A percentile compares a stretch with the other conserved stretches of the same genome.
Conservation (phyloP, 2,329 filamentous ascomycete genomes). For the Bipolaris gigantea region DNA sequence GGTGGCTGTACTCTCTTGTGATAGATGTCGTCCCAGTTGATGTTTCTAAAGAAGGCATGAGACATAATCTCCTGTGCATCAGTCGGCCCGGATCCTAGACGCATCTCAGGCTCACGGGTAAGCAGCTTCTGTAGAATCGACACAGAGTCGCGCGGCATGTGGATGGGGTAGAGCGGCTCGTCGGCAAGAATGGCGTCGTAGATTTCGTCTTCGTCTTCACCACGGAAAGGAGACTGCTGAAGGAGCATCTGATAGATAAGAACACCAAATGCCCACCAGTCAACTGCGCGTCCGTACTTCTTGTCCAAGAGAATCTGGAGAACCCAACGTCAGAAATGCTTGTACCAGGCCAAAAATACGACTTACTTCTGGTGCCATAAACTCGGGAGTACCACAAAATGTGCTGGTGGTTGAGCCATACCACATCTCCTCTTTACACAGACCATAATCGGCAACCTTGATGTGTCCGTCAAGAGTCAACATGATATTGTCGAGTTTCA, state of each 20-base stretch:
- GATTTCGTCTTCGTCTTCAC: slow-evolving; percentile 98
- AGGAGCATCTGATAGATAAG: slow-evolving; percentile 99
- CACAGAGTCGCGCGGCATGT: slow-evolving; percentile 97
- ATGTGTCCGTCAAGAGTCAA: slow-evolving; percentile 95
- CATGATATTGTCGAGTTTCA: slow-evolving; percentile 86
- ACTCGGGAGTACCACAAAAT: slow-evolving; percentile 99
- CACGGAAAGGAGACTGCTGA: slow-evolving; percentile 97
- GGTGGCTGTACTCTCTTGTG: slow-evolving; percentile 89
- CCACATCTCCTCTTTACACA: slow-evolving; percentile 99
- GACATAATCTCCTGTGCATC: slow-evolving; percentile 99
- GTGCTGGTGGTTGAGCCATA: slow-evolving; percentile 95
- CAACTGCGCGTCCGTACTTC: slow-evolving; percentile 94
- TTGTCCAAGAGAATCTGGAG: slow-evolving; percentile 89
- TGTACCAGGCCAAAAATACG: neutral
- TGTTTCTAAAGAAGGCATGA: slow-evolving; percentile 95
- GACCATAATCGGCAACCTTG: slow-evolving; percentile 97
- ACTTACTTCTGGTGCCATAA: slow-evolving; percentile 93
- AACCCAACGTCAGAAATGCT: neutral
- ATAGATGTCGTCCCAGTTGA: slow-evolving; percentile 99
- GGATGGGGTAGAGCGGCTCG: slow-evolving; percentile 95
- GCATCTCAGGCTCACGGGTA: slow-evolving; percentile 89
- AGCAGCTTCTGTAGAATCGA: slow-evolving; percentile 97
- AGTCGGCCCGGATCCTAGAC: slow-evolving; percentile 90
- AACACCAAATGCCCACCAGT: slow-evolving; percentile 99
- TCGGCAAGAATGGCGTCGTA: slow-evolving; percentile 98